Conservation (phyloP, 352 stramenopile genomes). For the Phytophthora pistaciae region DNA sequence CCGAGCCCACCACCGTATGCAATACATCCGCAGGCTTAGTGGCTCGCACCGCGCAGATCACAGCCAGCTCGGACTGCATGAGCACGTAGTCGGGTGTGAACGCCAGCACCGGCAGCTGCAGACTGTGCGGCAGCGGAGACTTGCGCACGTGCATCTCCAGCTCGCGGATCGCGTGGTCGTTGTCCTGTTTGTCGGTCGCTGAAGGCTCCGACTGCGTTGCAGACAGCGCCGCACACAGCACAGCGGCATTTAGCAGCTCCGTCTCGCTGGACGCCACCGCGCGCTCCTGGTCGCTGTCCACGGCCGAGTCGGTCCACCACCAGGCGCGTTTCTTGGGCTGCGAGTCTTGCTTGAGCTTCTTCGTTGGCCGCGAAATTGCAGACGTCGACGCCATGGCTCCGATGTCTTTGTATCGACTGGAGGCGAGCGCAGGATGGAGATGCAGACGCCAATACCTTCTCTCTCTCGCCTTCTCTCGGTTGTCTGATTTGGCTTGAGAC, state of each 20-base stretch:
- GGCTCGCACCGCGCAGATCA: slow-evolving; percentile 77
- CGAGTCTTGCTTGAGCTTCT: slow-evolving; percentile 9
- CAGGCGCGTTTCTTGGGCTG: slow-evolving; percentile 14
- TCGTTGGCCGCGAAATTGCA: slow-evolving; percentile 16
- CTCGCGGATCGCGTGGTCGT: slow-evolving; percentile 36
- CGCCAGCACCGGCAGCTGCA: slow-evolving; percentile 62
- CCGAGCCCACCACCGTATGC: slow-evolving; percentile 74
- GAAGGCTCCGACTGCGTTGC: slow-evolving; percentile 38
- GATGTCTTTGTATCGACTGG: neutral
- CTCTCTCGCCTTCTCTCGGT: too few relatives aligned
- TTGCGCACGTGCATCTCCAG: slow-evolving; percentile 68
- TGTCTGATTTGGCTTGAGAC: slow-evolving; percentile 2
- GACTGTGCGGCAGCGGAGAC: slow-evolving; percentile 73
- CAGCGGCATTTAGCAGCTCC: slow-evolving; percentile 76
- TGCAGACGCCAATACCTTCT: neutral
- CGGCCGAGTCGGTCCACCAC: slow-evolving; percentile 59
- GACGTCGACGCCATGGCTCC: slow-evolving; percentile 20
- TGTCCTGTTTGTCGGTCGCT: slow-evolving; percentile 19
- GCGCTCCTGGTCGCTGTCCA: slow-evolving; percentile 15
- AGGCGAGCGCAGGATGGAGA: neutral
- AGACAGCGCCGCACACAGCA: slow-evolving; percentile 75
- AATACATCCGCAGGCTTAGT: slow-evolving; percentile 71
- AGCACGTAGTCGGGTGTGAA: slow-evolving; percentile 67
- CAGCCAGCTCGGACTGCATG: slow-evolving; percentile 63
- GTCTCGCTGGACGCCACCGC: slow-evolving; percentile 64